phyloP scores from a whole-genome alignment of 345 rosid genomes.

The Eucalyptus curtisii region DNA sequence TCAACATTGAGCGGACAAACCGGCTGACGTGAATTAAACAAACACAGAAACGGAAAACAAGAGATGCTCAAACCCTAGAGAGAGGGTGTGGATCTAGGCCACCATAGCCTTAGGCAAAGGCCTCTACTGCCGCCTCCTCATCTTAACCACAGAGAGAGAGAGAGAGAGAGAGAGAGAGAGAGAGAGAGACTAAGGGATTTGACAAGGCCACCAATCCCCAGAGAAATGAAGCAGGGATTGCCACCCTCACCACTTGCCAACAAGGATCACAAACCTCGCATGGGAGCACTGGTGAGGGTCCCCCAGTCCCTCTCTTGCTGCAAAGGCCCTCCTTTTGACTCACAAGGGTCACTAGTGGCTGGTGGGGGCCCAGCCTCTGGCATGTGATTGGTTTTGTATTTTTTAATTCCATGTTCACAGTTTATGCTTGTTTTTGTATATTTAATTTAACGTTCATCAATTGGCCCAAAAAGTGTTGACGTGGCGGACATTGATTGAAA shows the following conservation, averaged over 20 bases:
- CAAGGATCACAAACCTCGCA: neutral
- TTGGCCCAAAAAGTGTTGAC: neutral
- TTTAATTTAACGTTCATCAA: neutral
- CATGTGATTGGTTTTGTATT: neutral
- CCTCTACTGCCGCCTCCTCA: neutral
- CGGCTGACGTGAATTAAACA: neutral
- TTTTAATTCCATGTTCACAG: neutral
- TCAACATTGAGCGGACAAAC: neutral
- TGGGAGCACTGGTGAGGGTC: neutral
- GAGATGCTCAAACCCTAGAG: neutral
- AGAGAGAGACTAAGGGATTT: neutral
- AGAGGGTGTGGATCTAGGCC: neutral
- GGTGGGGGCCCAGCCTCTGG: neutral
- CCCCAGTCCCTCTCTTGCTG: neutral
- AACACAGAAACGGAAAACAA: neutral
- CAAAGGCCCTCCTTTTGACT: neutral
- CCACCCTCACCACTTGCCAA: neutral
- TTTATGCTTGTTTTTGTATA: neutral
- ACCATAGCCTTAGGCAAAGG: neutral
- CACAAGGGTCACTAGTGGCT: neutral
- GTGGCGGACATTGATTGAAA: neutral
- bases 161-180: neutral
- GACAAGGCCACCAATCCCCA: neutral
- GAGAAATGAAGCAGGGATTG: neutral
- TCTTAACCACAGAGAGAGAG: neutral